Evolutionary conservation across 306 rosid genomes (phyloP), one percentile per base, ranked within the genome.

Genomic region (Cicer yamashitae): DNA sequence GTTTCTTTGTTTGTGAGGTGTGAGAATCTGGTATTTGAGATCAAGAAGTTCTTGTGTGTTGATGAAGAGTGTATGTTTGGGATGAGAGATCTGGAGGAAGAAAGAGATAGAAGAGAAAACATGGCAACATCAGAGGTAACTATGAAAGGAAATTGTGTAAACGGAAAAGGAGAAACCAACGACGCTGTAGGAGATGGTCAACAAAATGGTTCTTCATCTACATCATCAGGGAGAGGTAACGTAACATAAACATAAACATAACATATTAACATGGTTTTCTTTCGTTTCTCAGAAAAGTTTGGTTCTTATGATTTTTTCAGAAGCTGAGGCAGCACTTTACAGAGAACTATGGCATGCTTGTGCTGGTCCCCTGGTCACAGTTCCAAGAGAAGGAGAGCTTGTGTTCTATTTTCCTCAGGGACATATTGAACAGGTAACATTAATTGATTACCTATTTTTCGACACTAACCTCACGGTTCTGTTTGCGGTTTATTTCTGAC

Each of bases 391-490:
- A 83, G 65, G 86, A 59, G 93, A 94, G 37, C 90, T 80, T 18
- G 97, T 94, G 73, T 94, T 91, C 84, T 94, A 94, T 76, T 94
- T 94, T 77, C 98, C 97, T n/a, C 98, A 91, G 64, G 98, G 98
- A 47, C 98, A 94, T 83, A 91, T 94, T 69, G 97, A 91, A 71
- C 98, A 94, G 94, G 98, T 94, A 14, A 54, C 43, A 60, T 2
- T 0, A 34, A 13, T 30, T 22, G 13, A 34, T 44, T 44, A 8
- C 41, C 39, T 11, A 9, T 54, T 41, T 71, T 22, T 6, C 9
- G 11, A 18, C 39, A 30, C 22, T 39, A 7, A 53, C 13, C 13
- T 34, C 18, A 6, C 6, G 18, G n/a, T 51, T 77, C 14, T 4
- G 7, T 44, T 34, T 18, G 39, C 22, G 39, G 18, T 45, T 53